phyloP scores from a whole-genome alignment of 2,329 filamentous ascomycete species.

The Sclerotinia nivalis region DNA sequence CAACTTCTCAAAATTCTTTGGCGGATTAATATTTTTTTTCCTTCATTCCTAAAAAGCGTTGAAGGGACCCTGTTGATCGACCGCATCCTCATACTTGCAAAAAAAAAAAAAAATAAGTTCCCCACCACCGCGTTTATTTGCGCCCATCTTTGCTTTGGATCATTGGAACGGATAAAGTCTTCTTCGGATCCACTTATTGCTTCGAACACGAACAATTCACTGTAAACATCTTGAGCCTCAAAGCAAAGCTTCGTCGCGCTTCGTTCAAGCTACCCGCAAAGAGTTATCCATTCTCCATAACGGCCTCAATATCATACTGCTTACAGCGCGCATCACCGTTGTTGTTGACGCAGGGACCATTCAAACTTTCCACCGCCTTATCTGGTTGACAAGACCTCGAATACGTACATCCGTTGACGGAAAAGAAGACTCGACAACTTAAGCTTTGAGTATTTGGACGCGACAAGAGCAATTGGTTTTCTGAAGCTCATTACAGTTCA shows the following conservation, averaged over 20 bases:
- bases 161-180: conserved; percentile 25
- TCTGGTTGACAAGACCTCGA: neutral
- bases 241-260: conserved; percentile 15
- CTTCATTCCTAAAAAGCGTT: conserved; percentile 12
- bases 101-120: conserved; percentile 20
- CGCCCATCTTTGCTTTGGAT: conserved; percentile 23
- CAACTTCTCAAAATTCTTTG: conserved; percentile 6
- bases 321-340: conserved; percentile 11
- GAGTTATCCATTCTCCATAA: conserved; percentile 17
- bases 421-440: conserved; percentile 1
- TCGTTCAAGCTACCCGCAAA: conserved; percentile 18
- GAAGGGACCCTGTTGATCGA: conserved; percentile 24
- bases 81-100: conserved; percentile 10
- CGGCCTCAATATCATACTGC: conserved; percentile 10
- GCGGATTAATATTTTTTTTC: conserved; percentile 13
- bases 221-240: conserved; percentile 25
- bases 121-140: conserved; percentile 26
- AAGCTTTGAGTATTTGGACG: conserved; percentile 3
- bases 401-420: conserved; percentile 11
- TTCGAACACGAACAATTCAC: conserved; percentile 24
- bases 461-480: conserved; percentile 6
- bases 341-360: conserved; percentile 2
- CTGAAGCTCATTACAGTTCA: conserved; percentile 5
- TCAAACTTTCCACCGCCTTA: neutral
- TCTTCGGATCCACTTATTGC: conserved; percentile 24